Base-by-base conservation (phyloP, 441 rosid species). In the Arabidopsis hybrid region DNA sequence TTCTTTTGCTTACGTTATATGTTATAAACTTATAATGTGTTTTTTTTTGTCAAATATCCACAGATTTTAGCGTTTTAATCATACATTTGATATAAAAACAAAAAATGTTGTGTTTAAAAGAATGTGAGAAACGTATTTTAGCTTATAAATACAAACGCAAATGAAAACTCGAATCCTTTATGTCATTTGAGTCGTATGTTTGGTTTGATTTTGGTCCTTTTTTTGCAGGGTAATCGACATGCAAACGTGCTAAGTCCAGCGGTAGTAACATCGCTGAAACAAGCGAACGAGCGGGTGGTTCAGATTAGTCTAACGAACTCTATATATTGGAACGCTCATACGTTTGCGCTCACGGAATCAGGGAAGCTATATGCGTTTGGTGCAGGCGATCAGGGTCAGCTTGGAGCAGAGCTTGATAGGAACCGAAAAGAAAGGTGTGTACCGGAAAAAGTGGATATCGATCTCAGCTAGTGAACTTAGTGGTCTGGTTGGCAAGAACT, bases 321-420 rank as follows among this genome's bases (percentile, higher is more conserved):
- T 0, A 73, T 85, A 76, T 86, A 88, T 77, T 89, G 94, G 97
- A 91, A 87, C 34, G 99, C 94, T 3, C 99, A 95, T 82, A 95
- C 98, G 1, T 85, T 95, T 73, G 98, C 97, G 3, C 91, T 95
- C 40, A 84, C 97, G 0, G 98, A 95, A 77, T 81, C 96, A 0
- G 99, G 97, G 67, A 93, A 88, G 80, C 86, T 95, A 0, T 91
- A 72, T 2, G 94, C 97, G 0, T 91, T 95, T 46, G 98, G 99
- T 1, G 95, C 95, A 0, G 99, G 98, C 1, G 97, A 91, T 83
- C 89, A 90, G 38, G 99, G 99, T 69, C 97, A 95, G 84, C 97
- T 96, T n/a, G 99, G 99, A 17, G 57, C 83, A 61, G 89, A 89
- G 76, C 91, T 90, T 26, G 83, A 73, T 21, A 82, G 72, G 62